Evolutionary conservation across 75 land plant genomes (phyloP).

Genomic region (Cunninghamia lanceolata): DNA sequence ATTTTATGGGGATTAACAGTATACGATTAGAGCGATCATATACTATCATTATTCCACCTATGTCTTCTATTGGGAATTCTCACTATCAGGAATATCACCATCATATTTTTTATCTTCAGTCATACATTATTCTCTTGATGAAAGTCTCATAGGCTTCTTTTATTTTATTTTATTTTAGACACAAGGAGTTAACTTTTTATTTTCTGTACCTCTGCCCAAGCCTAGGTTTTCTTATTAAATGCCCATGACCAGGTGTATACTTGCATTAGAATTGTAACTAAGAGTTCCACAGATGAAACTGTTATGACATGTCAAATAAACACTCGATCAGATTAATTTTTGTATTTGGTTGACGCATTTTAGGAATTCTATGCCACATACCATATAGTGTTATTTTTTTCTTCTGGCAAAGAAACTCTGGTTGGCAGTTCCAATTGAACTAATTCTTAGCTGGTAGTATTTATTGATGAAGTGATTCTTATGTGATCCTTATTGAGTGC

Average conservation of each 20-base stretch:
- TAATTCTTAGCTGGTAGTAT: conserved; percentile 5
- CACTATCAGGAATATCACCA: not conserved
- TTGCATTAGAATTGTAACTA: not conserved
- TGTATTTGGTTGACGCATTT: not conserved
- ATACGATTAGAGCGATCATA: too few species aligned
- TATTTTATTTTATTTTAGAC: not conserved
- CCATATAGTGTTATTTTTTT: not conserved
- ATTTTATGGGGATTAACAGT: too few species aligned
- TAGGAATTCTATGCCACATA: not conserved
- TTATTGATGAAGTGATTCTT: conserved; percentile 9
- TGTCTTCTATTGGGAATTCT: not conserved
- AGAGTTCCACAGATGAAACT: not conserved
- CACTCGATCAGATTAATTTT: not conserved
- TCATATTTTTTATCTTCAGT: not conserved
- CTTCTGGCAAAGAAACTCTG: not conserved
- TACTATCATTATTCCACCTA: not conserved
- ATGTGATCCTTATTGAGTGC: conserved; percentile 6
- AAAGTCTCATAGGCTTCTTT: not conserved
- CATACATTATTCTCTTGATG: not conserved
- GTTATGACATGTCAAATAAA: not conserved
- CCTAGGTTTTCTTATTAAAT: not conserved
- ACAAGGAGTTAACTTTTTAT: not conserved
- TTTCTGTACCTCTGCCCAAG: not conserved
- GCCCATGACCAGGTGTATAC: not conserved
- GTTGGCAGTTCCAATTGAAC: not conserved